phyloP scores from a whole-genome alignment of 1,284 basidiomycete genomes.

The Austropuccinia psidii region DNA sequence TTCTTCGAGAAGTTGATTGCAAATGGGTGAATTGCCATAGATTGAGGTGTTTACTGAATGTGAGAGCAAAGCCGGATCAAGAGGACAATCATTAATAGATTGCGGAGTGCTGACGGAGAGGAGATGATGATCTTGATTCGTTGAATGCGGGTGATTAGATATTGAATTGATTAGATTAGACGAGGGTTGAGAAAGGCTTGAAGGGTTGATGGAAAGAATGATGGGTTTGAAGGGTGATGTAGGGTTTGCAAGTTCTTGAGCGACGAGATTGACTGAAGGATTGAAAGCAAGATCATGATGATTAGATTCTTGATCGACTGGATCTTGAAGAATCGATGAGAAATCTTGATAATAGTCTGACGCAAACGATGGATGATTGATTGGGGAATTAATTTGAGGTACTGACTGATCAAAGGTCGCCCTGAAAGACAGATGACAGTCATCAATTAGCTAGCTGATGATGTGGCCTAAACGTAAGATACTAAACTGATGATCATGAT shows the following conservation, averaged over 20 bases:
- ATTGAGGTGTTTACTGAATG: background rate
- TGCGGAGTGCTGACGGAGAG: background rate
- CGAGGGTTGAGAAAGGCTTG: background rate
- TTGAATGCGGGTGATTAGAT: background rate
- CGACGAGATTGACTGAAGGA: too few relatives aligned
- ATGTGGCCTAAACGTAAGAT: background rate
- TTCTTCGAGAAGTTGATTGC: background rate
- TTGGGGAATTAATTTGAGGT: background rate
- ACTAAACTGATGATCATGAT: background rate
- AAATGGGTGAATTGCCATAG: background rate
- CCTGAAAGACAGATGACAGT: background rate
- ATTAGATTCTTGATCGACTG: too few relatives aligned
- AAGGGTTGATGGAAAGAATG: slow-evolving; percentile 8
- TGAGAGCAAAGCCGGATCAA: slow-evolving; percentile 17
- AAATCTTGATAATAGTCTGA: background rate
- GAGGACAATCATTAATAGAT: background rate
- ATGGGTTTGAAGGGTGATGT: too few relatives aligned
- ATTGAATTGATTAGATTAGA: background rate
- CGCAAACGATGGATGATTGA: background rate
- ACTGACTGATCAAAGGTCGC: background rate
- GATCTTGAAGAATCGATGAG: too few relatives aligned
- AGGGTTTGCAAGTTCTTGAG: too few relatives aligned
- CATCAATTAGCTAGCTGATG: background rate
- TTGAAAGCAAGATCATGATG: too few relatives aligned
- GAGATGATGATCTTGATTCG: background rate